Evolutionary conservation across 257 asterid genomes (phyloP).

Genomic region (Thymus mandschuricus): DNA sequence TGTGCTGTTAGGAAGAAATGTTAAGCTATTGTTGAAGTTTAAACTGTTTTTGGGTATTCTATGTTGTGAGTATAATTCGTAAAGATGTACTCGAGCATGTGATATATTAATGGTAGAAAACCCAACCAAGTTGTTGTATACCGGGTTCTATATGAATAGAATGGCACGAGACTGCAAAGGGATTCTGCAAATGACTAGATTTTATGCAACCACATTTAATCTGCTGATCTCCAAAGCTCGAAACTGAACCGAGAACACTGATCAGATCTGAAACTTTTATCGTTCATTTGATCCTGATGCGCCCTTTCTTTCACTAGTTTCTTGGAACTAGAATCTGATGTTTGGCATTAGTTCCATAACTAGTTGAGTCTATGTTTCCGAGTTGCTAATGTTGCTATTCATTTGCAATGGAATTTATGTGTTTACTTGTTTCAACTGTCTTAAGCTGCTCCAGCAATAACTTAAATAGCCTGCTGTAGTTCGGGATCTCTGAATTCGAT

Average conservation of each 20-base stretch:
- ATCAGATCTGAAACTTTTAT: neutral
- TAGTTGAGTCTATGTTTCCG: neutral
- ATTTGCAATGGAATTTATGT: neutral
- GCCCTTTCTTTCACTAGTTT: neutral
- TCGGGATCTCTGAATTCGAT: neutral
- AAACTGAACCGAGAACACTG: neutral
- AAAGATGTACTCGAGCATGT: neutral
- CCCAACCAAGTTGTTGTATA: neutral
- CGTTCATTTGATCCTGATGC: constrained; percentile 4
- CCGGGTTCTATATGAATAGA: neutral
- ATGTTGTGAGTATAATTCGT: neutral
- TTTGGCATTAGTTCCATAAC: neutral
- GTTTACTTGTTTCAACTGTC: neutral
- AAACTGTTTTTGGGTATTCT: neutral
- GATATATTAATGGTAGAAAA: neutral
- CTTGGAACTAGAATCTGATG: neutral
- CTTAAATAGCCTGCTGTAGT: neutral
- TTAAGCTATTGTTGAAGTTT: neutral
- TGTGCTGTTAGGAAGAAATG: neutral
- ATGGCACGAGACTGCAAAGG: constrained; percentile 6
- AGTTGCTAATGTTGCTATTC: constrained; percentile 2
- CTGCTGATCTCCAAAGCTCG: neutral
- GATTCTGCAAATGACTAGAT: neutral
- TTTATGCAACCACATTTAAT: neutral
- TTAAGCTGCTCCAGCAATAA: neutral